Percentiles rank a stretch among this genome's conserved stretches.
Evolutionary conservation across 768 basidiomycete species (phyloP).

Genomic region (Podaxis sp.): DNA sequence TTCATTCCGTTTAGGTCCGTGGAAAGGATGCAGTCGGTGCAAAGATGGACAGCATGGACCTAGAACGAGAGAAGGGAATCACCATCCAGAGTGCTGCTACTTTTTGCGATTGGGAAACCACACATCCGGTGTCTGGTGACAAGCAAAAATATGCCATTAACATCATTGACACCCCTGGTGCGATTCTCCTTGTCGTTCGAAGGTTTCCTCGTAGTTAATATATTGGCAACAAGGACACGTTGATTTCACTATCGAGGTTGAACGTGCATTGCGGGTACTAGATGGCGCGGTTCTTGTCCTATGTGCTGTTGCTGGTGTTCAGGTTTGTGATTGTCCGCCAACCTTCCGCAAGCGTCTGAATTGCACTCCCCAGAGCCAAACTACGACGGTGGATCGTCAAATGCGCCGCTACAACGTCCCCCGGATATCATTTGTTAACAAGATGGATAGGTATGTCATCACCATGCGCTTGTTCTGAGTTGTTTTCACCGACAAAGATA

Average conservation of each 20-base stretch:
- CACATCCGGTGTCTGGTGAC: slow-evolving; percentile 53
- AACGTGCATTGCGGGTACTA: slow-evolving; percentile 91
- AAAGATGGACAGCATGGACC: slow-evolving; percentile 99
- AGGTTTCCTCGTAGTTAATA: not conserved
- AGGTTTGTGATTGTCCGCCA: slow-evolving; percentile 41
- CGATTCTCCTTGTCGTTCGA: slow-evolving; percentile 16
- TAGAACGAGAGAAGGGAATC: slow-evolving; percentile 98
- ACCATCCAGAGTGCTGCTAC: slow-evolving; percentile 99
- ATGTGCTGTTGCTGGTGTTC: slow-evolving; percentile 96
- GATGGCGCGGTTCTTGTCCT: slow-evolving; percentile 96
- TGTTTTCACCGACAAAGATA: slow-evolving; percentile 25
- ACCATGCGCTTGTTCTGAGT: not conserved
- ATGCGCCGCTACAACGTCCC: slow-evolving; percentile 98
- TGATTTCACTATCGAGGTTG: slow-evolving; percentile 99
- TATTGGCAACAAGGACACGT: slow-evolving; percentile 75
- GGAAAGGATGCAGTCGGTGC: slow-evolving; percentile 96
- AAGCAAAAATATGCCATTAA: slow-evolving; percentile 91
- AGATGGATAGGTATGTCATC: slow-evolving; percentile 84
- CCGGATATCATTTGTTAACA: slow-evolving; percentile 95
- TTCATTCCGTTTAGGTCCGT: slow-evolving; percentile 59
- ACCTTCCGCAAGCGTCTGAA: not conserved
- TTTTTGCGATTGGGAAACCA: slow-evolving; percentile 93
- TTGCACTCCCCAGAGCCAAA: slow-evolving; percentile 72
- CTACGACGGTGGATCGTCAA: slow-evolving; percentile 97
- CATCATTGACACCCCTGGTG: slow-evolving; percentile 98